These are phyloP conservation scores for Penicillium janthinellum DNA, from an alignment of 2,329 filamentous ascomycete species.

Conservation along the genomic window DNA sequence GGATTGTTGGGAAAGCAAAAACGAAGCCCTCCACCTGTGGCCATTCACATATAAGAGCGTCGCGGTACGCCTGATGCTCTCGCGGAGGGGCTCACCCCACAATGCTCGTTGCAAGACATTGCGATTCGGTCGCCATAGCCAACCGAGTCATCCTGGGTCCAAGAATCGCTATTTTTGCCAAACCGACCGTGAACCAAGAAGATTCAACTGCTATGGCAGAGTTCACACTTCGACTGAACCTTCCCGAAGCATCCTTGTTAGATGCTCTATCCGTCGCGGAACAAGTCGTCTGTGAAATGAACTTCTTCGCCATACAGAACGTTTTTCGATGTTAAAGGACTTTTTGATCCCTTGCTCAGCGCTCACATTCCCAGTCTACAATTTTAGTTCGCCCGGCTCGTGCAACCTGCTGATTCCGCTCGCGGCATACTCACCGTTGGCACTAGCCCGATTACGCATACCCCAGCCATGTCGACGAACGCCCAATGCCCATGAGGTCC, in stretches of 20 bases:
- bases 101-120: slow-evolving; percentile 54
- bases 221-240: no score
- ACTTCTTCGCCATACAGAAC: slow-evolving; percentile 43
- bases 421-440: no score
- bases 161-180: slow-evolving; percentile 54
- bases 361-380: slow-evolving; percentile 34
- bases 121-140: slow-evolving; percentile 44
- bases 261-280: slow-evolving; percentile 53
- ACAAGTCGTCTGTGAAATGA: slow-evolving; percentile 60
- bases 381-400: slow-evolving; percentile 43
- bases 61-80: slow-evolving; percentile 50
- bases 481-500: slow-evolving; percentile 27
- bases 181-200: slow-evolving; percentile 36
- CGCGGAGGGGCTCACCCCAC: slow-evolving; percentile 48
- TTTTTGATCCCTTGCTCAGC: slow-evolving; percentile 43
- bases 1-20: slow-evolving; percentile 21
- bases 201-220: slow-evolving; percentile 51
- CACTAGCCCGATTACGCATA: slow-evolving; percentile 42
- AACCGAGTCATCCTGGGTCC: slow-evolving; percentile 57
- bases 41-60: slow-evolving; percentile 26
- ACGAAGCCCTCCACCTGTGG: slow-evolving; percentile 1
- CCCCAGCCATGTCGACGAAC: slow-evolving; percentile 35
- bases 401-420: slow-evolving; percentile 8
- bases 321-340: slow-evolving; percentile 43
- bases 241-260: slow-evolving; percentile 39